Conservation (phyloP, 441 rosid genomes). For the Euphorbia celastroides region DNA sequence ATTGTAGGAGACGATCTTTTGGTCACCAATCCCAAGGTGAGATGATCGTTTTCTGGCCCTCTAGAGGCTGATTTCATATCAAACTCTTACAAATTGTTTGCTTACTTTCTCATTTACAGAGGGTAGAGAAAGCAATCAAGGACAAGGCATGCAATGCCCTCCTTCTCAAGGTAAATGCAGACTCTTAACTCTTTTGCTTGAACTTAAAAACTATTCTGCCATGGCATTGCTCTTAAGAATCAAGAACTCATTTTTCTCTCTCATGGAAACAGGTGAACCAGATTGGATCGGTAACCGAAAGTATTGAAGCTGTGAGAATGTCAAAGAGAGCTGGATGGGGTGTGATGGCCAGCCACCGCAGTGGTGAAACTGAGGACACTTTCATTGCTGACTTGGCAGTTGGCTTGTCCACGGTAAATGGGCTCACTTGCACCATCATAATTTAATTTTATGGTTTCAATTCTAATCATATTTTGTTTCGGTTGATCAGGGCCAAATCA, state of each 20-base stretch:
- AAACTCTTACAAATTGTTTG: background rate
- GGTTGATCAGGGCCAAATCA: conserved; percentile 75
- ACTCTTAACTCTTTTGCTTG: background rate
- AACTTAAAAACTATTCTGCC: background rate
- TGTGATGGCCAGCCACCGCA: conserved; percentile 97
- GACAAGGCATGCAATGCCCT: conserved; percentile 95
- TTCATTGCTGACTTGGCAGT: conserved; percentile 93
- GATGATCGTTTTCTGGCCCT: background rate
- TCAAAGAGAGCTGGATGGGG: conserved; percentile 98
- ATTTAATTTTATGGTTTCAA: background rate
- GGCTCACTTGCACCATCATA: background rate
- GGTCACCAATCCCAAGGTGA: conserved; percentile 96
- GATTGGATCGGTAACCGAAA: conserved; percentile 94
- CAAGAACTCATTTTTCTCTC: background rate
- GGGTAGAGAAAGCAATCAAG: conserved; percentile 84
- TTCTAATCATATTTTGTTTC: background rate
- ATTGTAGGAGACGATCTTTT: conserved; percentile 95
- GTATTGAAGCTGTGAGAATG: conserved; percentile 95
- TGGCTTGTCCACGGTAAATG: conserved; percentile 79
- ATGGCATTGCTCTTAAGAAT: background rate
- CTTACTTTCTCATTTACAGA: conserved; percentile 45
- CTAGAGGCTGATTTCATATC: background rate
- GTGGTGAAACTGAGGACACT: conserved; percentile 99
- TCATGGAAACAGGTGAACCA: conserved; percentile 69
- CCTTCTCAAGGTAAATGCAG: conserved; percentile 64